Conservation (phyloP, 805 yeast species). For the Kuraishia piskuri region DNA sequence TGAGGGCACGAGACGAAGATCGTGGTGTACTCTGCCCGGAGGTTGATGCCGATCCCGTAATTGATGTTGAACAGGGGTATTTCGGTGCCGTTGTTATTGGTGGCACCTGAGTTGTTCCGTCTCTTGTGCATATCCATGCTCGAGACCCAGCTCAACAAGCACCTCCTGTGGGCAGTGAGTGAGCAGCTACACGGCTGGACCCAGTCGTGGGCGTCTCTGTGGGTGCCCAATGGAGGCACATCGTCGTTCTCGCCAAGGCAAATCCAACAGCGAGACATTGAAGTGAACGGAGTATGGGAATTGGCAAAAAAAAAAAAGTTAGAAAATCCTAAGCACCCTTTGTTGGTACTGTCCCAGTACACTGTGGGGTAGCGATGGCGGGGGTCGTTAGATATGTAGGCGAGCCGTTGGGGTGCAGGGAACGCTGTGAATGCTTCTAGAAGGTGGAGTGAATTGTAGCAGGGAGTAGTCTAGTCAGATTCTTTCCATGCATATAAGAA, state of each 20-base stretch:
- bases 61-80: constrained; percentile 1
- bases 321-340: too few species aligned
- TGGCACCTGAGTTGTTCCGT: constrained; percentile 4
- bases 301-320: too few species aligned
- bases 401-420: too few species aligned
- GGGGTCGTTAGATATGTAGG: too few species aligned
- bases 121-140: constrained; percentile 17
- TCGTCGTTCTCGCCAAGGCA: constrained; percentile 21
- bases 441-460: too few species aligned
- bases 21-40: neutral
- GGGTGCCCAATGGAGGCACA: constrained; percentile 22
- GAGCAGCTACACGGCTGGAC: constrained; percentile 37
- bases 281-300: too few species aligned
- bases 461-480: too few species aligned
- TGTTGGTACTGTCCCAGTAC: too few species aligned
- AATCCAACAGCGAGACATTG: constrained; percentile 14
- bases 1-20: constrained; percentile 26
- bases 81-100: neutral
- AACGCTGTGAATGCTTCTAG: too few species aligned
- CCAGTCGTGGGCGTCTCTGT: constrained; percentile 27
- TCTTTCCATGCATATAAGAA: too few species aligned
- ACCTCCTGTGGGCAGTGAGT: constrained; percentile 34
- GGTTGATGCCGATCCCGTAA: neutral
- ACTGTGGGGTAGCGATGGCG: too few species aligned
- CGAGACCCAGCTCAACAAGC: constrained; percentile 33